phyloP scores from a whole-genome alignment of 2,329 filamentous ascomycete species.

The Neofusicoccum umdonicola region DNA sequence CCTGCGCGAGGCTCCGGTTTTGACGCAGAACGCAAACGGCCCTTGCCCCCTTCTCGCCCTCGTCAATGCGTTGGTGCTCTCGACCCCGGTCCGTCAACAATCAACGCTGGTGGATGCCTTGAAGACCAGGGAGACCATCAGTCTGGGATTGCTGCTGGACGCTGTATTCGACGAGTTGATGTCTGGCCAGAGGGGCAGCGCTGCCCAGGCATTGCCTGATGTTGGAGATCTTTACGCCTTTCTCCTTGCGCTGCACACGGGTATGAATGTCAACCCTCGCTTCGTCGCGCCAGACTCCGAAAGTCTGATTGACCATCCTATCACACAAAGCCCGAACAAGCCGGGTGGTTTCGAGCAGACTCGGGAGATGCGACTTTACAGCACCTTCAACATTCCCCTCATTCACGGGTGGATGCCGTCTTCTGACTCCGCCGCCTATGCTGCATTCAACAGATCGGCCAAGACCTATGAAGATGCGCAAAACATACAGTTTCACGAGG shows the following conservation, averaged over 20 bases:
- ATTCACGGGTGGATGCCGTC: slow-evolving; percentile 90
- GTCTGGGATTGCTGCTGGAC: slow-evolving; percentile 78
- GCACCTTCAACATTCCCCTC: slow-evolving; percentile 81
- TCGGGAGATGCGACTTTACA: slow-evolving; percentile 83
- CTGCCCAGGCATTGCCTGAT: slow-evolving; percentile 70
- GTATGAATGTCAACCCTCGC: slow-evolving; percentile 96
- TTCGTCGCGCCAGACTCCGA: slow-evolving; percentile 57
- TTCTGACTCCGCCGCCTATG: slow-evolving; percentile 63
- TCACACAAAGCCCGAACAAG: slow-evolving; percentile 26
- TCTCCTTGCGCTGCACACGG: slow-evolving; percentile 82
- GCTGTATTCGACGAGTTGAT: slow-evolving; percentile 92
- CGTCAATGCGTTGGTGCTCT: slow-evolving; percentile 86
- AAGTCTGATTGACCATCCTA: slow-evolving; percentile 28
- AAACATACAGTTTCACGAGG: slow-evolving; percentile 81
- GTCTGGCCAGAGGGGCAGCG: slow-evolving; percentile 66
- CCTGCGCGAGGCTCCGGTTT: slow-evolving; percentile 78
- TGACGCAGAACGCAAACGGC: slow-evolving; percentile 91
- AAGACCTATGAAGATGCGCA: slow-evolving; percentile 90
- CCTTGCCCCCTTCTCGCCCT: slow-evolving; percentile 90
- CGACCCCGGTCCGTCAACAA: slow-evolving; percentile 64
- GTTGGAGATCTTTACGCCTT: slow-evolving; percentile 86
- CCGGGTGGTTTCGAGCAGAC: slow-evolving; percentile 85
- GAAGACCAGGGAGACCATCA: slow-evolving; percentile 79
- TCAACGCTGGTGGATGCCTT: slow-evolving; percentile 77
- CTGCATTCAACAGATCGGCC: slow-evolving; percentile 70